Evolutionary conservation across 345 rosid genomes (phyloP).

Genomic region (Carallia pectinifolia): DNA sequence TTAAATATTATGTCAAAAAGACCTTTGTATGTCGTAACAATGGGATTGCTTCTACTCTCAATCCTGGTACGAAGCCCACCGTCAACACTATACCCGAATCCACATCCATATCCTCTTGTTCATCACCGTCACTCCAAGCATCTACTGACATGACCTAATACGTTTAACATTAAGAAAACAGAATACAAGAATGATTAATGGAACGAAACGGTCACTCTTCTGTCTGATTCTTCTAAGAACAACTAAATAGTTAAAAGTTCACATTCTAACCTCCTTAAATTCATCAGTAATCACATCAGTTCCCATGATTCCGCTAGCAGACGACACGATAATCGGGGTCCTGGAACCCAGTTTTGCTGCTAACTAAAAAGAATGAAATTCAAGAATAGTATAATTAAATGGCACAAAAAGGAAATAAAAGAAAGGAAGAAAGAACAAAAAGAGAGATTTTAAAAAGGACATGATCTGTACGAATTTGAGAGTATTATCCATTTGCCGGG

Average conservation of each 20-base stretch:
- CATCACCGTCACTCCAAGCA: slow-evolving; percentile 1
- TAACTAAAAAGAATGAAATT: slow-evolving; percentile 33
- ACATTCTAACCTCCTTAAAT: slow-evolving; percentile 58
- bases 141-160: slow-evolving; percentile 41
- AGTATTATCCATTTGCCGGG: slow-evolving; percentile 1
- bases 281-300: slow-evolving; percentile 42
- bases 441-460: no score
- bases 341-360: slow-evolving; percentile 37
- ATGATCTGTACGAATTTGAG: slow-evolving; percentile 31
- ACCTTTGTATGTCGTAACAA: slow-evolving; percentile 37
- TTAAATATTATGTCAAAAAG: background rate
- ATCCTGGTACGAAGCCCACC: slow-evolving; percentile 78
- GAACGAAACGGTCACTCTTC: background rate
- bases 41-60: slow-evolving; percentile 71
- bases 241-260: background rate
- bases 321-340: slow-evolving; percentile 43
- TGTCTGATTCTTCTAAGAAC: background rate
- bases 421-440: background rate
- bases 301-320: slow-evolving; percentile 52
- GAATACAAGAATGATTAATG: background rate
- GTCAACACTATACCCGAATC: slow-evolving; percentile 52
- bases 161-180: background rate
- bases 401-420: background rate
- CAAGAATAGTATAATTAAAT: slow-evolving; percentile 5
- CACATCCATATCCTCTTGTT: slow-evolving; percentile 8